A percentile compares a stretch with the other conserved stretches of the same genome.
Evolutionary conservation across 176 grass and related monocot species (phyloP).

Genomic region (Zea mays): Zm-B73-REFERENCE-NAM-5.0 NC_050101.1:138719001-138719500

Average conservation of each 20-base stretch:
- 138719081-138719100: not conserved
- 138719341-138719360: not conserved
- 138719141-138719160: constrained; percentile 40
- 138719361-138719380: constrained; percentile 15
- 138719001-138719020: constrained; percentile 22
- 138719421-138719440: too few species aligned
- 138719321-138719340: not conserved
- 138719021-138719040: too few species aligned
- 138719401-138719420: not conserved
- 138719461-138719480: not conserved
- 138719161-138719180: constrained; percentile 65
- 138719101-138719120: not conserved
- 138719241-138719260: constrained; percentile 94
- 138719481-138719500: constrained; percentile 79
- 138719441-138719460: too few species aligned
- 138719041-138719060: not conserved
- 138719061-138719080: not conserved
- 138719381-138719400: not conserved
- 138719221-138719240: constrained; percentile 93
- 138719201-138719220: constrained; percentile 84
- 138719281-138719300: not conserved
- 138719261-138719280: constrained; percentile 48
- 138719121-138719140: not conserved
- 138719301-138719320: not conserved
- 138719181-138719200: constrained; percentile 86